phyloP scores from a whole-genome alignment of 371 early-diverging fungal genomes.

The Thermomucor indicae-seudaticae region DNA sequence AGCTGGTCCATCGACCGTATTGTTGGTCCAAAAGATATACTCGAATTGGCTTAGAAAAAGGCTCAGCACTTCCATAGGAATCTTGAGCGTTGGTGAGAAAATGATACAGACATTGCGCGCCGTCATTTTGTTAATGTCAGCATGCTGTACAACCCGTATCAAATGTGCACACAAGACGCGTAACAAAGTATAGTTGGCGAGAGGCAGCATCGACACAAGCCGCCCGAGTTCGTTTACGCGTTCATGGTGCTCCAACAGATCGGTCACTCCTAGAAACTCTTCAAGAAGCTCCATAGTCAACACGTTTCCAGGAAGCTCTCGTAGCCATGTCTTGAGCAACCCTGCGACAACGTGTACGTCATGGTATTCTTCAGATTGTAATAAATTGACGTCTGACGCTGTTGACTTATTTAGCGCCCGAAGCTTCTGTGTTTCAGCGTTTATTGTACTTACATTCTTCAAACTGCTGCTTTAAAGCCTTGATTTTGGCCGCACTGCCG shows the following conservation, averaged over 20 bases:
- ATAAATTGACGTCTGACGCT: constrained; percentile 61
- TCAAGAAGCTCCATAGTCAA: constrained; percentile 63
- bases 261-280: constrained; percentile 57
- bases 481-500: constrained; percentile 62
- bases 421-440: neutral
- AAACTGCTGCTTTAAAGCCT: constrained; percentile 58
- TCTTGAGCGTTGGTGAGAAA: constrained; percentile 89
- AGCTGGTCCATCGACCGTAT: constrained; percentile 15
- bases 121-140: constrained; percentile 90
- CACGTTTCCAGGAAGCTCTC: constrained; percentile 72
- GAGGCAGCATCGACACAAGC: constrained; percentile 75
- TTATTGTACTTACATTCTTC: constrained; percentile 29
- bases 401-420: neutral
- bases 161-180: constrained; percentile 85
- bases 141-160: constrained; percentile 78
- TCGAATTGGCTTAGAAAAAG: constrained; percentile 87
- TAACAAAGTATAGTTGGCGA: constrained; percentile 87
- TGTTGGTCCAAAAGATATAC: constrained; percentile 76
- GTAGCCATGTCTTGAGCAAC: constrained; percentile 74
- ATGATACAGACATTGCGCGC: constrained; percentile 92
- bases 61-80: constrained; percentile 86
- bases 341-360: constrained; percentile 83
- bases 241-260: constrained; percentile 65
- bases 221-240: constrained; percentile 74
- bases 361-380: constrained; percentile 37